These are phyloP conservation scores for Tagetes patula DNA, from an alignment of 129 eudicot species.

Conservation along the genomic window DNA sequence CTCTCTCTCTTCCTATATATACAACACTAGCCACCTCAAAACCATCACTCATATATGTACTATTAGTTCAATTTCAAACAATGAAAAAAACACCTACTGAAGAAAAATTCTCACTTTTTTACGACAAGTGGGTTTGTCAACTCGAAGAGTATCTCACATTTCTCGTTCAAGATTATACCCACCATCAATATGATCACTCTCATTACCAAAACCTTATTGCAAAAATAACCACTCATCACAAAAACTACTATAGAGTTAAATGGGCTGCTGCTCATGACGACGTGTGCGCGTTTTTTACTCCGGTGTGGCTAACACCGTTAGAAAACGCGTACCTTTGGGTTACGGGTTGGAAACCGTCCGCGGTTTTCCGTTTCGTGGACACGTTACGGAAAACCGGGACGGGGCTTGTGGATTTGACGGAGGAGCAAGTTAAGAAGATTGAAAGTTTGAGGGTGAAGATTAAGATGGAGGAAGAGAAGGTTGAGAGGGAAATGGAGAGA, in stretches of 20 bases:
- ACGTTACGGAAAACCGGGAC: conserved; percentile 28
- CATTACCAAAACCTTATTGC: conserved; percentile 39
- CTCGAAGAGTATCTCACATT: conserved; percentile 43
- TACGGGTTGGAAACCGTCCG: conserved; percentile 92
- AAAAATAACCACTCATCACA: conserved; percentile 69
- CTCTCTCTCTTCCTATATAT: background rate
- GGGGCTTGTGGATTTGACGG: conserved; percentile 42
- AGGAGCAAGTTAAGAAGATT: conserved; percentile 48
- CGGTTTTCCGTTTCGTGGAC: conserved; percentile 49
- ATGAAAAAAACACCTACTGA: conserved; percentile 40
- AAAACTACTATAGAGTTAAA: conserved; percentile 59
- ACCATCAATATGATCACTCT: background rate
- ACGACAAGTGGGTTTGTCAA: conserved; percentile 61
- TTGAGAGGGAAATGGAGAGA: conserved; percentile 86
- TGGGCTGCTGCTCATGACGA: conserved; percentile 81
- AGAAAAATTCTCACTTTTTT: conserved; percentile 47
- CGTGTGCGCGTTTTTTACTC: conserved; percentile 52
- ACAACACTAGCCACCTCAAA: conserved; percentile 11
- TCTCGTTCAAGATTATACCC: conserved; percentile 20
- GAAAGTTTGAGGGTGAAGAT: conserved; percentile 51
- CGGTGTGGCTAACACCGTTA: conserved; percentile 58
- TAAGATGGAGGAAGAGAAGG: conserved; percentile 63
- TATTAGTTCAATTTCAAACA: background rate
- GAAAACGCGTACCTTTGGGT: conserved; percentile 63
- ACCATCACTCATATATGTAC: background rate